phyloP scores from a whole-genome alignment of 2,329 filamentous ascomycete species.

The Magnaporthales sp. region DNA sequence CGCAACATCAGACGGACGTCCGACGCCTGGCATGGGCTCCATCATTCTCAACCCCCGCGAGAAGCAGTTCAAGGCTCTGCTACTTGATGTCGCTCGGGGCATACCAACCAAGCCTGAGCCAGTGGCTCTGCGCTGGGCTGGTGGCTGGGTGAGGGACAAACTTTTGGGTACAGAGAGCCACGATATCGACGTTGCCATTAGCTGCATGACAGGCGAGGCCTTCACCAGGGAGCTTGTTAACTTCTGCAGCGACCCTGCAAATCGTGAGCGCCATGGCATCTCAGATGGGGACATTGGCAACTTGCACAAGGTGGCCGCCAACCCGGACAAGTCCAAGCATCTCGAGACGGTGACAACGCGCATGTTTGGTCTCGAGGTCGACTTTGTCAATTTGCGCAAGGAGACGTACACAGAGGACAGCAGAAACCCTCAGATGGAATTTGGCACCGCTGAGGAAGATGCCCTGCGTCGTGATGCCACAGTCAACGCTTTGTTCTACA shows the following conservation, averaged over 20 bases:
- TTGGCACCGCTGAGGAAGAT: constrained; percentile 86
- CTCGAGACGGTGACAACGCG: constrained; percentile 83
- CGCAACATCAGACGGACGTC: constrained; percentile 1
- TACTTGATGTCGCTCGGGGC: constrained; percentile 72
- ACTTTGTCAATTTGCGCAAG: constrained; percentile 89
- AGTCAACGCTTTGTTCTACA: constrained; percentile 94
- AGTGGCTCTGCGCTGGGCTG: constrained; percentile 62
- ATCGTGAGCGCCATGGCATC: constrained; percentile 52
- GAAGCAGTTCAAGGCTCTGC: constrained; percentile 60
- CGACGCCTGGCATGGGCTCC: background rate
- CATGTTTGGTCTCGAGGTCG: constrained; percentile 79
- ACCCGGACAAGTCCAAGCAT: constrained; percentile 95
- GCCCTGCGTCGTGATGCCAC: constrained; percentile 84
- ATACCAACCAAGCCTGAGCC: constrained; percentile 39
- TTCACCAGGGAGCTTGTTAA: constrained; percentile 64
- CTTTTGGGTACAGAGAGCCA: constrained; percentile 63
- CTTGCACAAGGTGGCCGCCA: constrained; percentile 81
- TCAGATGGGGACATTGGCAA: constrained; percentile 55
- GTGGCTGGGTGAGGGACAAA: constrained; percentile 84
- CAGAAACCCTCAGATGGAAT: constrained; percentile 85
- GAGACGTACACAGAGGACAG: constrained; percentile 87
- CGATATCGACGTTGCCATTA: constrained; percentile 81
- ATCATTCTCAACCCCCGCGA: constrained; percentile 61
- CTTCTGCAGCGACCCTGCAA: constrained; percentile 54
- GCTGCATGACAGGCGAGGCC: constrained; percentile 71